Conservation (phyloP, 106 monocot species). For the Agapanthus africanus region DNA sequence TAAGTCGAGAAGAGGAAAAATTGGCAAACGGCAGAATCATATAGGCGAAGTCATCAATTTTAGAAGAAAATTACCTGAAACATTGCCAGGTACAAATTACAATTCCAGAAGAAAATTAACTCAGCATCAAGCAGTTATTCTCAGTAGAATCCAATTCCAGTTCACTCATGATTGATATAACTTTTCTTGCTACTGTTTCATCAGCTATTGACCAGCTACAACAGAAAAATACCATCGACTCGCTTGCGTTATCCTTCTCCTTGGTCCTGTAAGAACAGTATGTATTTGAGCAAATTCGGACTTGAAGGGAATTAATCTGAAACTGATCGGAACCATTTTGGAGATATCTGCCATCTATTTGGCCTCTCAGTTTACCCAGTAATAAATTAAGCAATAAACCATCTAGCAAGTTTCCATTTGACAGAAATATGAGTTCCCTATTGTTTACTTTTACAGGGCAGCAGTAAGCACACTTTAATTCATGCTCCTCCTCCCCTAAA, state of each 20-base stretch:
- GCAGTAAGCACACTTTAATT: constrained; percentile 39
- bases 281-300: constrained; percentile 31
- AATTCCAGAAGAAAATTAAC: neutral
- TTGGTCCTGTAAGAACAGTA: constrained; percentile 30
- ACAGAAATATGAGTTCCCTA: no score
- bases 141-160: constrained; percentile 1
- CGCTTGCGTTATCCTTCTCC: constrained; percentile 2
- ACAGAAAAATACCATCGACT: constrained; percentile 37
- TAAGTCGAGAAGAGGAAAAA: no score
- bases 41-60: no score
- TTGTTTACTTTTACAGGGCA: constrained; percentile 25
- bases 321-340: constrained; percentile 22
- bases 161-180: constrained; percentile 29
- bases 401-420: neutral
- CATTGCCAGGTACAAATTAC: no score
- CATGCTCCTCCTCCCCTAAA: constrained; percentile 35
- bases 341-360: constrained; percentile 10
- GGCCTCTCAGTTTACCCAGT: constrained; percentile 18
- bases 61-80: no score
- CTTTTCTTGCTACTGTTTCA: constrained; percentile 39
- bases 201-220: constrained; percentile 60
- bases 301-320: constrained; percentile 22
- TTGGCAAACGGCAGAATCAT: no score
- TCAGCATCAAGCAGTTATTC: neutral
- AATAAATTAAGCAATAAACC: constrained; percentile 24